Evolutionary conservation across 1,139 yeast species (phyloP).

Genomic region (Debaryomycetaceae sp.): DNA sequence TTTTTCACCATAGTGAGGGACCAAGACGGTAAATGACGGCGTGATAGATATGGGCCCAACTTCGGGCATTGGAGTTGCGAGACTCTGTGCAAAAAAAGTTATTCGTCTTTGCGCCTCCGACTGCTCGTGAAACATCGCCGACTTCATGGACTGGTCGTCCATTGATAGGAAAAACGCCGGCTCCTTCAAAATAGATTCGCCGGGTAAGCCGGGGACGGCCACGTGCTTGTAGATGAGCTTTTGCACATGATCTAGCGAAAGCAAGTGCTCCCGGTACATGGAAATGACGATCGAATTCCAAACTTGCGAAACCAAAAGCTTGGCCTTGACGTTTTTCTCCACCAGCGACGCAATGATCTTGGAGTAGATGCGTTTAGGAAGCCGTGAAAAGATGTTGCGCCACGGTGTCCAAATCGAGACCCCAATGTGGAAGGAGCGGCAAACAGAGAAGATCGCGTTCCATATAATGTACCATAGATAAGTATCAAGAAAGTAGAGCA

Average conservation of each 20-base stretch:
- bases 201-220: conserved; percentile 14
- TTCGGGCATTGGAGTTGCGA: conserved; percentile 44
- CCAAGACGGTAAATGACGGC: conserved; percentile 41
- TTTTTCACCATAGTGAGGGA: conserved; percentile 43
- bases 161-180: conserved; percentile 41
- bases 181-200: conserved; percentile 22
- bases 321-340: conserved; percentile 20
- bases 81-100: conserved; percentile 44
- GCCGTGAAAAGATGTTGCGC: conserved; percentile 40
- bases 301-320: conserved; percentile 31
- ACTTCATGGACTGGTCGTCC: conserved; percentile 33
- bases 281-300: conserved; percentile 47
- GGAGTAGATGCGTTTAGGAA: conserved; percentile 40
- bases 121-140: conserved; percentile 21
- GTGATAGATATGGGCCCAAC: conserved; percentile 28
- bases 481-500: conserved; percentile 42
- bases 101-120: conserved; percentile 42
- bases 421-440: conserved; percentile 38
- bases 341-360: conserved; percentile 27
- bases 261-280: conserved; percentile 46
- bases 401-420: conserved; percentile 50
- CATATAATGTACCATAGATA: conserved; percentile 47
- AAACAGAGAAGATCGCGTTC: conserved; percentile 40
- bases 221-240: conserved; percentile 33
- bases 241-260: conserved; percentile 40